A percentile compares a stretch with the other conserved stretches of the same genome.
These are phyloP conservation scores for Aspergillus flavus DNA, from an alignment of 2,329 filamentous ascomycete species.

Conservation along the genomic window DNA sequence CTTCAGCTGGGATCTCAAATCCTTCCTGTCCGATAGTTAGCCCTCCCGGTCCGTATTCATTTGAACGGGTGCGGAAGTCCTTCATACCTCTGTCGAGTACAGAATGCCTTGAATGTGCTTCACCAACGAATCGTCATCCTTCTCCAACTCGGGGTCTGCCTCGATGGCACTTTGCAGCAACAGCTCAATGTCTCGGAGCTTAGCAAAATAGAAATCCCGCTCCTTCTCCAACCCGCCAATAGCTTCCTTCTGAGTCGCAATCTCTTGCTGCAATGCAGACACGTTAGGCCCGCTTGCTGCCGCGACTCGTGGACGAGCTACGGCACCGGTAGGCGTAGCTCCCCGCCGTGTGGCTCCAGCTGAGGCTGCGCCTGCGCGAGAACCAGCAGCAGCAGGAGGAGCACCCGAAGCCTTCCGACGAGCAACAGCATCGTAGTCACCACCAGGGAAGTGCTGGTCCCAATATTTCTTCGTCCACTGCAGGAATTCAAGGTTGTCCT, in stretches of 20 bases:
- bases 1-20: conserved; percentile 36
- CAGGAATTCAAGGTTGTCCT: conserved; percentile 98
- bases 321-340: conserved; percentile 63
- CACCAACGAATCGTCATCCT: conserved; percentile 86
- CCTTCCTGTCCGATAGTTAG: conserved; percentile 28
- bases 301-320: conserved; percentile 47
- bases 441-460: conserved; percentile 97
- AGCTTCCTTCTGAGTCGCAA: conserved; percentile 87
- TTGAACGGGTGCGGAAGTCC: background rate
- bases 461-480: conserved; percentile 97
- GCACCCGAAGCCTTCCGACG: conserved; percentile 78
- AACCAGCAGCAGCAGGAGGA: conserved; percentile 51
- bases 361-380: conserved; percentile 53
- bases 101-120: conserved; percentile 96
- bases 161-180: conserved; percentile 92
- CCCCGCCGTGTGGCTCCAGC: conserved; percentile 56
- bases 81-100: conserved; percentile 83
- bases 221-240: conserved; percentile 94
- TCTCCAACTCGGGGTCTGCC: conserved; percentile 87
- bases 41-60: background rate
- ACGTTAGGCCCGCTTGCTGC: conserved; percentile 58
- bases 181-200: conserved; percentile 94
- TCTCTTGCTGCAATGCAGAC: conserved; percentile 80
- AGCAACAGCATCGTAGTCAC: conserved; percentile 89
- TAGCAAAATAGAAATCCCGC: conserved; percentile 98